Evolutionary conservation across 108 stramenopile species (phyloP), one percentile per base, ranked within the genome.

Genomic region (Hondaea fermentalgiana): DNA sequence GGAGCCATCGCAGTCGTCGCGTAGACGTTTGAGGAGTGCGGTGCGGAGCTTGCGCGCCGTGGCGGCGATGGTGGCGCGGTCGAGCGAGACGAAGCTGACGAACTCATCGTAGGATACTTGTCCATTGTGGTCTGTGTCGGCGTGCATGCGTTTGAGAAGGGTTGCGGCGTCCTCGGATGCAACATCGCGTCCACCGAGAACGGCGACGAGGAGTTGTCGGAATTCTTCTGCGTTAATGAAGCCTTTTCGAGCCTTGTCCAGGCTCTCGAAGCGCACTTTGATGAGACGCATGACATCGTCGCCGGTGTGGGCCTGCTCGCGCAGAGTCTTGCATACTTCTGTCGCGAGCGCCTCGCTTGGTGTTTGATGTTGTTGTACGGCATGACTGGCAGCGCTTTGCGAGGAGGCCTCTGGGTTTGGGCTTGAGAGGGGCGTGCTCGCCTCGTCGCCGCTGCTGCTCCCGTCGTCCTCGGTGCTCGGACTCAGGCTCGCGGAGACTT

Each of bases 51-150:
- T 8, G 45, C 25, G 19, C n/a, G 76, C 76, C 10, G 25, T 53
- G 19, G 19, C 25, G 12, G 49, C 49, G 49, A 83, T 83, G 49
- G 76, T 53, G 4, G 19, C 49, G n/a, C 76, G 76, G 76, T 83
- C 76, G 43, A 83, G 28, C n/a, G 76, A 83, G n/a, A 83, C 76
- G 51, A 83, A 83, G 76, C 76, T 83, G 49, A 83, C 76, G 49
- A 83, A 83, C 51, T 83, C 76, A 53, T 83, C 76, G 51, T 83
- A 83, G 12, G 76, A 83, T 12, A 83, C 76, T 6, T 53, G 76
- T 6, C 76, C 76, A 83, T 83, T 83, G 19, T 53, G n/a, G 51
- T 83, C 76, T 8, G 76, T 83, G 76, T 83, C 76, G 2, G 51
- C 51, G 19, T 83, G 19, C n/a, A 83, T 8, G 12, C 45, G 51